Conservation (phyloP, 345 rosid genomes). For the Corchorus olitorius region DNA sequence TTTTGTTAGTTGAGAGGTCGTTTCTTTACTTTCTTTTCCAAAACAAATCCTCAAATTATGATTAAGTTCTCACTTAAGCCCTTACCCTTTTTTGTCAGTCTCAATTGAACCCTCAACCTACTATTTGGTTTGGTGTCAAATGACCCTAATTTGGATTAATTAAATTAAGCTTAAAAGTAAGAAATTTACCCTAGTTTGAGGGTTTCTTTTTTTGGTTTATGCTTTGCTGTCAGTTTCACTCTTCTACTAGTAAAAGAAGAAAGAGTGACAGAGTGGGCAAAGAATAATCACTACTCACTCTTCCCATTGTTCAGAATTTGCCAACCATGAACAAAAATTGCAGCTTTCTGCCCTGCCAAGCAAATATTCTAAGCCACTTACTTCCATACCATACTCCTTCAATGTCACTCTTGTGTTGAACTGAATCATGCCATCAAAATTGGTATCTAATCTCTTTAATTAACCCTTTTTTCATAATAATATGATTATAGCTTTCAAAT, state of each 20-base stretch:
- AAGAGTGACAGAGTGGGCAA: conserved; percentile 39
- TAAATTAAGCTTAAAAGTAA: no score
- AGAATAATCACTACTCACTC: conserved; percentile 25
- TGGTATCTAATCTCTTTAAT: not conserved
- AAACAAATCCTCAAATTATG: no score
- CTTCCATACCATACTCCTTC: not conserved
- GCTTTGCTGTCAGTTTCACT: conserved; percentile 20
- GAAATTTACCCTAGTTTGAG: no score
- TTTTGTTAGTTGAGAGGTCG: conserved; percentile 35
- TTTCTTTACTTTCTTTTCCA: not conserved
- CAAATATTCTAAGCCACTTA: not conserved
- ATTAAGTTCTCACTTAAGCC: no score
- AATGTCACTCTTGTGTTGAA: not conserved
- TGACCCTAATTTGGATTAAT: no score
- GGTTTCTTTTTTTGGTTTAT: not conserved
- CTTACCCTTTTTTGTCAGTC: no score
- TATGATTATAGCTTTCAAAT: no score
- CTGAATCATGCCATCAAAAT: no score
- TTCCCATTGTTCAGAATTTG: not conserved
- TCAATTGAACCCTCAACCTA: no score
- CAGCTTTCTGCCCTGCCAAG: conserved; percentile 20
- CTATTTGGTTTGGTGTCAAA: no score
- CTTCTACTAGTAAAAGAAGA: not conserved
- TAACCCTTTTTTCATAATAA: not conserved
- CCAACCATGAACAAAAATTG: not conserved